Conservation (phyloP, 2,329 filamentous ascomycete genomes). For the Cylindrodendrum hubeiense region DNA sequence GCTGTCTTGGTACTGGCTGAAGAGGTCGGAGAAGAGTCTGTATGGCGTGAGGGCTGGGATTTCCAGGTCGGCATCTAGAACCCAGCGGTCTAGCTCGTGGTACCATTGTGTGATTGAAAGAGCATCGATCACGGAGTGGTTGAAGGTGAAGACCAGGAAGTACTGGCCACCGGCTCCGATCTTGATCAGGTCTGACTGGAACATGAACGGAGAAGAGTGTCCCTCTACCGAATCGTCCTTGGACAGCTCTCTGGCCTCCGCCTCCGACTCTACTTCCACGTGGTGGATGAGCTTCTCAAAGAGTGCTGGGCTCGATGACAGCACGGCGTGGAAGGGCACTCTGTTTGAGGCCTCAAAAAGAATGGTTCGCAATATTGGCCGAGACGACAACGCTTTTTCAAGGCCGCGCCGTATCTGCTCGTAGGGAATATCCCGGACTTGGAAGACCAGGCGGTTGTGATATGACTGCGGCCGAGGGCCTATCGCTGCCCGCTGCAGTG, state of each 20-base stretch:
- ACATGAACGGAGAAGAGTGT: conserved; percentile 47
- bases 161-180: conserved; percentile 26
- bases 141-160: conserved; percentile 48
- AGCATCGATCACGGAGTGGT: conserved; percentile 52
- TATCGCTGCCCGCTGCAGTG: conserved; percentile 46
- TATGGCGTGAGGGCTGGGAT: conserved; percentile 45
- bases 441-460: conserved; percentile 49
- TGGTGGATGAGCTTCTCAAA: conserved; percentile 44
- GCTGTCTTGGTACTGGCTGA: conserved; percentile 46
- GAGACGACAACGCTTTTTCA: conserved; percentile 41
- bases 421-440: conserved; percentile 31
- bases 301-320: conserved; percentile 36
- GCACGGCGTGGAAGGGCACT: conserved; percentile 45
- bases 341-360: conserved; percentile 35
- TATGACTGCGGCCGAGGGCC: conserved; percentile 51
- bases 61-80: conserved; percentile 34
- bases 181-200: conserved; percentile 43
- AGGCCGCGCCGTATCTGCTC: conserved; percentile 45
- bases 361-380: conserved; percentile 48
- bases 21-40: conserved; percentile 49
- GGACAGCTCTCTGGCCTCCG: conserved; percentile 35
- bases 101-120: conserved; percentile 49
- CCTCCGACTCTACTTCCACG: conserved; percentile 34
- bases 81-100: conserved; percentile 48
- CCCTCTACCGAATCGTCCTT: conserved; percentile 32